A percentile compares a stretch with the other conserved stretches of the same genome.
Conservation (phyloP, 352 stramenopile species). For the Phytophthora sp. region DNA sequence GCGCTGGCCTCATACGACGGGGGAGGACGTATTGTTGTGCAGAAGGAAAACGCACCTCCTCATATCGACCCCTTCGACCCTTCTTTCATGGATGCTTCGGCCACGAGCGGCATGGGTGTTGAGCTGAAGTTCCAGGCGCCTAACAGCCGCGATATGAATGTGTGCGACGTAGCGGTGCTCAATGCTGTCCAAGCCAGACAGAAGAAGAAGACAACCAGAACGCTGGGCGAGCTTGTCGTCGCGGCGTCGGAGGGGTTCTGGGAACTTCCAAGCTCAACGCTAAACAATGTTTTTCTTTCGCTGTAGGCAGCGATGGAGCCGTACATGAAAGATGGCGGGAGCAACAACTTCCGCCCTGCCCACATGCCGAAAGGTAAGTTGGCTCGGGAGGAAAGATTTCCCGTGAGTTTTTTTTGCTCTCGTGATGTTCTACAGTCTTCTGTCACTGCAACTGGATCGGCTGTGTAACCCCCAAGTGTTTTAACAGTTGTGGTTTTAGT, state of each 20-base stretch:
- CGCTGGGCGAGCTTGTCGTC: no score
- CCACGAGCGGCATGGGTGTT: no score
- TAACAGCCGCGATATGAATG: no score
- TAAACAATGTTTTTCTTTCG: conserved; percentile 14
- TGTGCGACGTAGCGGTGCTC: no score
- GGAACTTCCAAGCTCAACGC: conserved; percentile 1
- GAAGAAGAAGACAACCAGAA: no score
- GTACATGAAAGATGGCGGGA: conserved; percentile 7
- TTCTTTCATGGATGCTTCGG: no score
- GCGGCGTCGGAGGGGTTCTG: not conserved
- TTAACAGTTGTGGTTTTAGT: not conserved
- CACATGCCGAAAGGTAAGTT: conserved; percentile 24
- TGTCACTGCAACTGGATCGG: not conserved
- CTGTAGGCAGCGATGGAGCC: conserved; percentile 21
- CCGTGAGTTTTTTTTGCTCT: not conserved
- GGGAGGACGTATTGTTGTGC: no score
- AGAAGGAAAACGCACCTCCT: no score
- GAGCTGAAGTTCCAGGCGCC: no score
- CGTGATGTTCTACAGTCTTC: not conserved
- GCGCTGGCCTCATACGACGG: no score
- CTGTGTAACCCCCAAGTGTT: not conserved
- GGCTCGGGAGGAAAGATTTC: conserved; percentile 31
- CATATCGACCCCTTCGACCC: no score
- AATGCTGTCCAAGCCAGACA: no score
- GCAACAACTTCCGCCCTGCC: conserved; percentile 1